Conservation (phyloP, 83 land plant genomes). For the Thuja plicata region DNA sequence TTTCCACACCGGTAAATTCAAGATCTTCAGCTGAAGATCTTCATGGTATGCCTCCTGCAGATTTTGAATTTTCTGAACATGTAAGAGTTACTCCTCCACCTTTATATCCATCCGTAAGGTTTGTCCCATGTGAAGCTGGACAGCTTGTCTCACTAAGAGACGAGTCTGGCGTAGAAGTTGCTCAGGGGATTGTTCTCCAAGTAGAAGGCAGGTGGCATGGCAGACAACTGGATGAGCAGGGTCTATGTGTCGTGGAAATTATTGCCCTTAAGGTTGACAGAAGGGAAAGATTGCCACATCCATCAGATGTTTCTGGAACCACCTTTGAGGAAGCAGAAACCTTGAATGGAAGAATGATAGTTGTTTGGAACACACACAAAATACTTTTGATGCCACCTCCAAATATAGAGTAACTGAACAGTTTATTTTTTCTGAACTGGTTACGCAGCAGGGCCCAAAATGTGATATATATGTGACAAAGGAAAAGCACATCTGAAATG, state of each 20-base stretch:
- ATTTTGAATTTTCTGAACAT: constrained; percentile 26
- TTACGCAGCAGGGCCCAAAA: neutral
- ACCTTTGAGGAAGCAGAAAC: constrained; percentile 73
- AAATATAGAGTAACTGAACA: neutral
- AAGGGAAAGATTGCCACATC: constrained; percentile 44
- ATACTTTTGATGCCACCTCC: constrained; percentile 12
- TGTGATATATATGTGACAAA: neutral
- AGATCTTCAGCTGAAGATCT: constrained; percentile 5
- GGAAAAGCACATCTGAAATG: neutral
- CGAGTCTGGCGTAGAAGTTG: constrained; percentile 50
- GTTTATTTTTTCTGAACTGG: neutral
- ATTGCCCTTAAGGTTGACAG: constrained; percentile 49
- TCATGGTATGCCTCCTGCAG: constrained; percentile 13
- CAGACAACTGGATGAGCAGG: constrained; percentile 40
- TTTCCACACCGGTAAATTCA: constrained; percentile 9
- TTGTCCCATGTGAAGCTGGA: constrained; percentile 44
- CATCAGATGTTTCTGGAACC: constrained; percentile 45
- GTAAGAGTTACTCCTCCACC: neutral
- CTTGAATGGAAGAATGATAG: constrained; percentile 47
- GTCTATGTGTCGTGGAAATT: constrained; percentile 55
- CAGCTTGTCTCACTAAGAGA: constrained; percentile 46
- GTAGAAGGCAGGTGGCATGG: constrained; percentile 61
- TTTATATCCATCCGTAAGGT: constrained; percentile 5
- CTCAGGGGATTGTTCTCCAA: constrained; percentile 51
- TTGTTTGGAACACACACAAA: constrained; percentile 56